Conservation (phyloP, 2,329 filamentous ascomycete genomes). For the Aspergillus pseudonomiae region DNA sequence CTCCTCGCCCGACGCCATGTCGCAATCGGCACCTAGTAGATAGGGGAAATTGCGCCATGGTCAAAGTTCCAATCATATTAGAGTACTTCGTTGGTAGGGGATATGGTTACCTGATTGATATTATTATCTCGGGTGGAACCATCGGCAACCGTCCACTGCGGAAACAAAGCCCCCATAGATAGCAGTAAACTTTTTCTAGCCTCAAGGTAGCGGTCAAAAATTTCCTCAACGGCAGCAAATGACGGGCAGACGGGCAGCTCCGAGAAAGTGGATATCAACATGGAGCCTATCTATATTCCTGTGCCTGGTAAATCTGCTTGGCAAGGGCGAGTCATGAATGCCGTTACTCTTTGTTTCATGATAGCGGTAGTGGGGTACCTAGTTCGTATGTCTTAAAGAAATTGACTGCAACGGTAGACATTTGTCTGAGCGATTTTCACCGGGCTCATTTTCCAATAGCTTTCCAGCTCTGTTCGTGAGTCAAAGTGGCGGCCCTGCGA, state of each 20-base stretch:
- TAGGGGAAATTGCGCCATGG: conserved; percentile 8
- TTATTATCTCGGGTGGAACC: conserved; percentile 8
- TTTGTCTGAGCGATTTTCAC: neutral
- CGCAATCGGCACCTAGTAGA: neutral
- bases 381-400: neutral
- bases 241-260: conserved; percentile 8
- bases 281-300: conserved; percentile 1
- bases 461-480: neutral
- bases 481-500: neutral
- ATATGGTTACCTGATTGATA: conserved; percentile 5
- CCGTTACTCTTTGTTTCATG: neutral
- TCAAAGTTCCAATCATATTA: conserved; percentile 10
- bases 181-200: conserved; percentile 10
- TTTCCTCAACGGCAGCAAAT: neutral
- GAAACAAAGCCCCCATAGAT: conserved; percentile 7
- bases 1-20: neutral
- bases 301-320: conserved; percentile 1
- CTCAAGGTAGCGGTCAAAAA: conserved; percentile 2
- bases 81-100: conserved; percentile 6
- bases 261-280: neutral
- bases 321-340: neutral
- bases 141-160: conserved; percentile 9
- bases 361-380: neutral
- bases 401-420: neutral
- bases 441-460: neutral